Percentiles rank a stretch among this genome's conserved stretches.
Conservation (phyloP, 495 filamentous ascomycete species). For the Penicillium turbatum region DNA sequence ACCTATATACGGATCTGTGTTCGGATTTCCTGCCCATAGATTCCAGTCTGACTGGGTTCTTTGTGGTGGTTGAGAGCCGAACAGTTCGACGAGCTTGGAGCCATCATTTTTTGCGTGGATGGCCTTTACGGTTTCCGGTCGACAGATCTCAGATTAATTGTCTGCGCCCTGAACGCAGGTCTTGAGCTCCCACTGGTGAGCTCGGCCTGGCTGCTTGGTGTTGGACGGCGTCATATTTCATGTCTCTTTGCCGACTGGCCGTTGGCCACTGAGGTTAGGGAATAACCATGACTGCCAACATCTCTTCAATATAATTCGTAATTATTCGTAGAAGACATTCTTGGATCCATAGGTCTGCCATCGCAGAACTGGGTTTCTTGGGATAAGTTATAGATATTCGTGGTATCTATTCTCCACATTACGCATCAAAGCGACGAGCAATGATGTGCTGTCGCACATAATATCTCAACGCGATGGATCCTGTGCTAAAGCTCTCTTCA, state of each 20-base stretch:
- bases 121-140: constrained; percentile 79
- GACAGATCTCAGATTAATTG: constrained; percentile 85
- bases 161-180: constrained; percentile 38
- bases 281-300: constrained; percentile 83
- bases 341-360: neutral
- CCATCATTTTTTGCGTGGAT: constrained; percentile 56
- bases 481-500: constrained; percentile 6
- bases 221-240: constrained; percentile 82
- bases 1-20: constrained; percentile 72
- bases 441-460: neutral
- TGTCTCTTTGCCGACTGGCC: constrained; percentile 72
- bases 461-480: neutral
- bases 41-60: constrained; percentile 40
- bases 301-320: constrained; percentile 24
- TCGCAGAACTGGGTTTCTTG: neutral
- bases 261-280: constrained; percentile 77
- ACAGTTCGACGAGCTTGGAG: constrained; percentile 86
- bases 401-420: neutral
- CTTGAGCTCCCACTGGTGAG: constrained; percentile 73
- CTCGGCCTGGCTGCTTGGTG: constrained; percentile 57
- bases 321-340: neutral
- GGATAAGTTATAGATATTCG: neutral
- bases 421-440: too few species aligned
- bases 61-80: constrained; percentile 71
- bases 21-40: constrained; percentile 60